Conservation (phyloP, 148 eudicot species). For the Pharnaceum exiguum region DNA sequence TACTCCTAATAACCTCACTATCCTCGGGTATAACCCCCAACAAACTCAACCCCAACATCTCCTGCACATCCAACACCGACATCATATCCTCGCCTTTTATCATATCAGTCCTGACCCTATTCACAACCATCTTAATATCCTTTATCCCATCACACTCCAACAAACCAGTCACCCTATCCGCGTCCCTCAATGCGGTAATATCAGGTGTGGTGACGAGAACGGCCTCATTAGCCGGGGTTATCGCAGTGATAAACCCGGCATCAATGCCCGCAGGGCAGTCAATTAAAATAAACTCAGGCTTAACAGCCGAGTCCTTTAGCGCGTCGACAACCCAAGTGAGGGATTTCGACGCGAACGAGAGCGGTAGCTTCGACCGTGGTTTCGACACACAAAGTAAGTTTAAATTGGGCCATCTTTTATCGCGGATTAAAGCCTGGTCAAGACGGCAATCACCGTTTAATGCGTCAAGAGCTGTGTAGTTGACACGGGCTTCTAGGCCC, state of each 20-base stretch:
- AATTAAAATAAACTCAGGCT: slow-evolving; percentile 81
- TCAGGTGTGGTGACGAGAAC: slow-evolving; percentile 91
- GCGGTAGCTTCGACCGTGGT: slow-evolving; percentile 82
- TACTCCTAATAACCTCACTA: slow-evolving; percentile 90
- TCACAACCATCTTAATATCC: slow-evolving; percentile 97
- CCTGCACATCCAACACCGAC: slow-evolving; percentile 95
- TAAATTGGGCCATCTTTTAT: slow-evolving; percentile 80
- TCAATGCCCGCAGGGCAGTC: slow-evolving; percentile 98
- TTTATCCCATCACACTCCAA: slow-evolving; percentile 92
- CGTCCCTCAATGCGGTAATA: slow-evolving; percentile 78
- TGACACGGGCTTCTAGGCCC: slow-evolving; percentile 89
- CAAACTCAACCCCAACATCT: slow-evolving; percentile 88
- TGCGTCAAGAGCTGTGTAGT: slow-evolving; percentile 87
- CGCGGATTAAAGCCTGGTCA: slow-evolving; percentile 88
- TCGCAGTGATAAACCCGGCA: slow-evolving; percentile 95
- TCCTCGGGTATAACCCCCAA: slow-evolving; percentile 95
- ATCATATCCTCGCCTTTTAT: slow-evolving; percentile 97
- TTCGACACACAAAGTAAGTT: slow-evolving; percentile 83
- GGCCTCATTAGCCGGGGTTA: slow-evolving; percentile 94
- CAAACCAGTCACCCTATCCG: slow-evolving; percentile 91
- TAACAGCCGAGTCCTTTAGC: slow-evolving; percentile 59
- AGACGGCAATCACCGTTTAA: slow-evolving; percentile 92
- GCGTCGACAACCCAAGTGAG: slow-evolving; percentile 89
- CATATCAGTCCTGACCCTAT: slow-evolving; percentile 89
- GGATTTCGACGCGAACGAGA: slow-evolving; percentile 89